Conservation (phyloP, 306 rosid genomes). For the Cicer pinnatifidum region DNA sequence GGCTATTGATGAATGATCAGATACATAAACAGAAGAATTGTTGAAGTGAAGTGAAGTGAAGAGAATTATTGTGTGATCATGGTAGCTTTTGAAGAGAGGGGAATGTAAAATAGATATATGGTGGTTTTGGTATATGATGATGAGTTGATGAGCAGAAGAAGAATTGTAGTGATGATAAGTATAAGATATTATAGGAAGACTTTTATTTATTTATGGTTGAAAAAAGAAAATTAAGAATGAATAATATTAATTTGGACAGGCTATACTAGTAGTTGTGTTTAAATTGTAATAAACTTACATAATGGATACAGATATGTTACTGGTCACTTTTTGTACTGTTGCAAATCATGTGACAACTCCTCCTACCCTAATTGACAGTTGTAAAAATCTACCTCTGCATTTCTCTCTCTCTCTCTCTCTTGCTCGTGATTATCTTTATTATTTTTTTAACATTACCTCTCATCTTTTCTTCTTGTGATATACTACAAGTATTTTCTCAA, state of each 20-base stretch:
- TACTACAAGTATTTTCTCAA: background rate
- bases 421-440: slow-evolving; percentile 66
- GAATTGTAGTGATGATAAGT: slow-evolving; percentile 49
- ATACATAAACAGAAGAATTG: slow-evolving; percentile 3
- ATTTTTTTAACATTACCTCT: slow-evolving; percentile 49
- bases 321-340: slow-evolving; percentile 63
- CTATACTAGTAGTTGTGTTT: slow-evolving; percentile 48
- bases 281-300: slow-evolving; percentile 57
- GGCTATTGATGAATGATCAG: slow-evolving; percentile 15
- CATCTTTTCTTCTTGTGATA: slow-evolving; percentile 1
- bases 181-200: slow-evolving; percentile 39
- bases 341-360: slow-evolving; percentile 66
- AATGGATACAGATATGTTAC: slow-evolving; percentile 61
- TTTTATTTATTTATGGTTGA: slow-evolving; percentile 12
- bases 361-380: slow-evolving; percentile 56
- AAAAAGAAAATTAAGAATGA: slow-evolving; percentile 37
- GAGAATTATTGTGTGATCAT: slow-evolving; percentile 35
- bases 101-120: slow-evolving; percentile 13
- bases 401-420: slow-evolving; percentile 34
- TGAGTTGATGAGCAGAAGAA: slow-evolving; percentile 37
- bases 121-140: slow-evolving; percentile 41
- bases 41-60: slow-evolving; percentile 8
- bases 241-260: slow-evolving; percentile 52
- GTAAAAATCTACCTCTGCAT: slow-evolving; percentile 46
- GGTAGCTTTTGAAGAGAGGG: slow-evolving; percentile 17